Evolutionary conservation across 441 rosid species (phyloP), one percentile per base, ranked within the genome.

Genomic region (Pelargonium cotyledonis): DNA sequence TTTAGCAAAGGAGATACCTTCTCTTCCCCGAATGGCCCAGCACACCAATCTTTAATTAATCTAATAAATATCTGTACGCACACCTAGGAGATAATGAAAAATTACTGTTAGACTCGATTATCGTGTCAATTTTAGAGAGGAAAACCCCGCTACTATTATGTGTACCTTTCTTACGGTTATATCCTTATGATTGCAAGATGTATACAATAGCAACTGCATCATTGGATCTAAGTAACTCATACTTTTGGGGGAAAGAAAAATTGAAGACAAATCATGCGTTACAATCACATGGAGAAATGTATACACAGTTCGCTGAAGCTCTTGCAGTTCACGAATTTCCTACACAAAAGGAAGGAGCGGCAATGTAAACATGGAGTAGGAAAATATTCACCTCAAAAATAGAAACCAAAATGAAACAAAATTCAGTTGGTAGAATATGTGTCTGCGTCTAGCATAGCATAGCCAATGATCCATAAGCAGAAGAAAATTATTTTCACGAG

Each of bases 241-340:
- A 67, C 75, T 67, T 29, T 70, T 70, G 78, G 71, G 71, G 6
- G 74, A 75, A 53, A 75, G 44, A 46, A 75, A 75, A 51, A 75
- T 68, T 41, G 71, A 70, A 44, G 78, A 75, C 8, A 75, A 69
- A 55, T 68, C 78, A 38, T 75, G 74, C 55, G 69, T 75, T 16
- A 65, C 69, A 31, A 75, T 75, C 35, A 65, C 78, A 47, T 75
- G 65, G 10, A 75, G 74, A 70, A 70, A 75, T 10, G 78, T 75
- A 51, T 75, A 75, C 9, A 75, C 55, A 11, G 74, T 60, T 63
- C 71, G 73, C 70, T 75, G 78, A 41, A 75, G 78, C 74, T 70
- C 78, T 70, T 75, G 78, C 63, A 75, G 11, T 57, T 75, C 78
- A 11, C 78, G 65, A 23, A 70, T 66, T 70, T 70, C 78, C 78